Evolutionary conservation across 2,329 filamentous ascomycete genomes (phyloP).

Genomic region (Ceratocystis papillata): DNA sequence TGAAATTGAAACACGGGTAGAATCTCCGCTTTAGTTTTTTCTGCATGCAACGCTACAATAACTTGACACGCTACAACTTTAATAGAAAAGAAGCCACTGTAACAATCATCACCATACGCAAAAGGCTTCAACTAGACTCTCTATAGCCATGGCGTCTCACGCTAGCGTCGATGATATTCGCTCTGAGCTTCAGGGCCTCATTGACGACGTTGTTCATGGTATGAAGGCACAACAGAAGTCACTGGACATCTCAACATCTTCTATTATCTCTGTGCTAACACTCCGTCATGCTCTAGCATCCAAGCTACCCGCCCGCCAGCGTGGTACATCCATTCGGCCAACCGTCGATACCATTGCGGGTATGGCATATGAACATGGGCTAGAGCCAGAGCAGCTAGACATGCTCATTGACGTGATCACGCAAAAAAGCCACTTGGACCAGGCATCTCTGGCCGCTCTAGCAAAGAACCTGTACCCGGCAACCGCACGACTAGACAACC

Average conservation of each 20-base stretch:
- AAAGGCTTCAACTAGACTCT: background rate
- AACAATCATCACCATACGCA: background rate
- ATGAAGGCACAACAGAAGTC: background rate
- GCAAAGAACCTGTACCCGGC: conserved; percentile 67
- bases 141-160: conserved; percentile 24
- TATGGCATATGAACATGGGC: conserved; percentile 56
- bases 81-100: background rate
- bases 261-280: conserved; percentile 17
- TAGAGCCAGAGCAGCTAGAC: conserved; percentile 49
- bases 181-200: conserved; percentile 32
- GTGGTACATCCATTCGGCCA: conserved; percentile 50
- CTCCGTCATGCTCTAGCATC: conserved; percentile 38
- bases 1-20: background rate
- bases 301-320: conserved; percentile 53
- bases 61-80: background rate
- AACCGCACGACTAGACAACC: conserved; percentile 30
- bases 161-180: conserved; percentile 27
- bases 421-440: conserved; percentile 59
- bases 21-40: background rate
- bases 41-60: background rate
- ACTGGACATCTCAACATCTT: background rate
- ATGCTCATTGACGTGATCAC: conserved; percentile 57
- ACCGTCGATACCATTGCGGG: conserved; percentile 53
- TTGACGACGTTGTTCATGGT: conserved; percentile 32
- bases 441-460: conserved; percentile 57